phyloP scores from a whole-genome alignment of 2,329 filamentous ascomycete species.

The Xylariomycetidae sp. region DNA sequence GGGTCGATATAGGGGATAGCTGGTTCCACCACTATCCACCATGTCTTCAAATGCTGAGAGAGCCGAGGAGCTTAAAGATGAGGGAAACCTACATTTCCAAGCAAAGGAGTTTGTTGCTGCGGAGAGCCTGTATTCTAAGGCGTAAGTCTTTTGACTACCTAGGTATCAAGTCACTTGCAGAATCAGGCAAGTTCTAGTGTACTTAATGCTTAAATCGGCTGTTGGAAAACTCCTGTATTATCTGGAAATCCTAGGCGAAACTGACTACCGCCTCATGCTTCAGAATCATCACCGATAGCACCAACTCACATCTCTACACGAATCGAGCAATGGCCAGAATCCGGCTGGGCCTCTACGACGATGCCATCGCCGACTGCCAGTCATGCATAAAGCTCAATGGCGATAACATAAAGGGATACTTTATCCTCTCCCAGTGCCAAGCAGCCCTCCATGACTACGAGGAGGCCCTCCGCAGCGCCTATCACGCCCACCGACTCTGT shows the following conservation, averaged over 20 bases:
- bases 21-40: background rate
- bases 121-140: constrained; percentile 45
- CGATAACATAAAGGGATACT: constrained; percentile 73
- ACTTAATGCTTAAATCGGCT: background rate
- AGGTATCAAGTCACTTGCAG: background rate
- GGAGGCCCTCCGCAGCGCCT: constrained; percentile 66
- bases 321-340: constrained; percentile 84
- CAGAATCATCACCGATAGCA: constrained; percentile 73
- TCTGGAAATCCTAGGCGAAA: too few species aligned
- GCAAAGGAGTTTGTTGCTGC: constrained; percentile 47
- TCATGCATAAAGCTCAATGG: constrained; percentile 65
- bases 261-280: too few species aligned
- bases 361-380: constrained; percentile 72
- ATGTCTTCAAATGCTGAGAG: constrained; percentile 1
- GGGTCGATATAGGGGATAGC: too few species aligned
- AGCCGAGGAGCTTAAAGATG: constrained; percentile 8
- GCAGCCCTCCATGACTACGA: constrained; percentile 68
- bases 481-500: constrained; percentile 69
- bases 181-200: background rate
- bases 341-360: constrained; percentile 68
- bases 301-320: constrained; percentile 76
- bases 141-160: background rate
- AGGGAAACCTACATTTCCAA: constrained; percentile 46
- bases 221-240: too few species aligned
- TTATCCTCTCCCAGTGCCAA: constrained; percentile 79